Evolutionary conservation across 768 basidiomycete species (phyloP).

Genomic region (Podaxis sp.): DNA sequence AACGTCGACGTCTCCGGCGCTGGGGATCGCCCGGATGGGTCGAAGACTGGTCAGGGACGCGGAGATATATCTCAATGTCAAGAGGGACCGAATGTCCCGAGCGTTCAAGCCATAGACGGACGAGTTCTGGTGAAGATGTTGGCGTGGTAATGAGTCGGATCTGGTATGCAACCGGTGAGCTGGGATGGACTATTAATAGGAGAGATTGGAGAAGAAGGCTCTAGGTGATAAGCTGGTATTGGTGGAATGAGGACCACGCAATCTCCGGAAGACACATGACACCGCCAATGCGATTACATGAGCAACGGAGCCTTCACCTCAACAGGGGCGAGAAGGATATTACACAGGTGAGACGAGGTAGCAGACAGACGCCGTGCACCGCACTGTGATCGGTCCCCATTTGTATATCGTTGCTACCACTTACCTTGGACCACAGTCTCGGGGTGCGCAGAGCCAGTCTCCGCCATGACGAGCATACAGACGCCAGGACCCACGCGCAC

Average conservation of each 20-base stretch:
- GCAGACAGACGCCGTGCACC: too few relatives aligned
- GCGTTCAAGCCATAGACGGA: constrained; percentile 82
- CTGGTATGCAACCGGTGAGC: constrained; percentile 32
- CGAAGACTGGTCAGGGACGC: constrained; percentile 37
- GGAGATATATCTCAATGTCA: constrained; percentile 79
- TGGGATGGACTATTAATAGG: constrained; percentile 2
- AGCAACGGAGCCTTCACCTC: background rate
- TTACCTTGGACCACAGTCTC: constrained; percentile 75
- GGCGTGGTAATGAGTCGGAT: constrained; percentile 75
- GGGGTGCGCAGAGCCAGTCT: constrained; percentile 65
- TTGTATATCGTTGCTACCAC: constrained; percentile 22
- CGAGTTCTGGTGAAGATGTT: constrained; percentile 70
- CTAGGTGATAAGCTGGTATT: background rate
- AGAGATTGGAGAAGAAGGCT: background rate
- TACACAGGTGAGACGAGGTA: too few relatives aligned
- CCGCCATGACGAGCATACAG: constrained; percentile 70
- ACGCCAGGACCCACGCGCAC: constrained; percentile 72
- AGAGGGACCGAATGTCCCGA: constrained; percentile 70
- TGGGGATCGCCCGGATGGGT: constrained; percentile 21
- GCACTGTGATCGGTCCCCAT: too few relatives aligned
- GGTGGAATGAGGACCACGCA: background rate
- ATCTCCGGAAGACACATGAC: constrained; percentile 9
- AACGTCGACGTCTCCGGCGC: constrained; percentile 28
- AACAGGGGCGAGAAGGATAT: constrained; percentile 6
- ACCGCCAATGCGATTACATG: constrained; percentile 5